Percentiles rank a stretch among this genome's conserved stretches.
These are phyloP conservation scores for Aspergillus ostianus DNA, from an alignment of 495 filamentous ascomycete genomes.

Conservation along the genomic window DNA sequence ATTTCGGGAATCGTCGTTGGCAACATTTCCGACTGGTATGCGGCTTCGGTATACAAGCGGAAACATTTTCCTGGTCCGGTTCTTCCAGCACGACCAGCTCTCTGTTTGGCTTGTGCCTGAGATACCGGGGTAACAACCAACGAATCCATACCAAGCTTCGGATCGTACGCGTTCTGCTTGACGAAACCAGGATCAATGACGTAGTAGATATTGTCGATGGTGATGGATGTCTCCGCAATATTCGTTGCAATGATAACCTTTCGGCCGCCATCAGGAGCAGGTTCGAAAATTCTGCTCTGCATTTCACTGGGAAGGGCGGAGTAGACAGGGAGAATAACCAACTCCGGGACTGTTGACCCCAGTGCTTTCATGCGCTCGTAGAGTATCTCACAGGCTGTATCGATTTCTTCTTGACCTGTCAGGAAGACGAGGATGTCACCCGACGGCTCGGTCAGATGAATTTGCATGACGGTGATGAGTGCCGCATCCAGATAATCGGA, in stretches of 20 bases:
- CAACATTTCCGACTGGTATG: slow-evolving; percentile 96
- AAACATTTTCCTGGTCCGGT: slow-evolving; percentile 98
- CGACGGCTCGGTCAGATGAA: slow-evolving; percentile 84
- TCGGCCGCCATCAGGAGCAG: slow-evolving; percentile 79
- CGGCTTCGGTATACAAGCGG: slow-evolving; percentile 91
- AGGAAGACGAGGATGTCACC: slow-evolving; percentile 96
- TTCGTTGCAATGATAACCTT: slow-evolving; percentile 99
- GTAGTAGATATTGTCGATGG: slow-evolving; percentile 96
- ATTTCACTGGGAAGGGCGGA: slow-evolving; percentile 89
- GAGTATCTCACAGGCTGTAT: slow-evolving; percentile 86
- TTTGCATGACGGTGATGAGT: slow-evolving; percentile 94
- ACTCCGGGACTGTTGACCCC: slow-evolving; percentile 84
- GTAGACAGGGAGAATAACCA: slow-evolving; percentile 93
- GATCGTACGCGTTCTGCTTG: slow-evolving; percentile 96
- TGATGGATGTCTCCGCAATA: slow-evolving; percentile 97
- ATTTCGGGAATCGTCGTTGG: slow-evolving; percentile 96
- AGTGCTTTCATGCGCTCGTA: slow-evolving; percentile 96
- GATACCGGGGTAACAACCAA: slow-evolving; percentile 93
- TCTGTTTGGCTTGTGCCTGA: slow-evolving; percentile 94
- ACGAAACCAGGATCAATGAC: slow-evolving; percentile 97
- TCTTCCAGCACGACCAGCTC: slow-evolving; percentile 87
- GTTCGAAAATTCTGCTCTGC: slow-evolving; percentile 92
- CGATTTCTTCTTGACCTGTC: slow-evolving; percentile 97
- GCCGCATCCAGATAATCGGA: slow-evolving; percentile 96
- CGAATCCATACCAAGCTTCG: slow-evolving; percentile 96